These are phyloP conservation scores for Hanseniaspora hatyaiensis DNA, from an alignment of 805 yeast genomes.

Conservation along the genomic window DNA sequence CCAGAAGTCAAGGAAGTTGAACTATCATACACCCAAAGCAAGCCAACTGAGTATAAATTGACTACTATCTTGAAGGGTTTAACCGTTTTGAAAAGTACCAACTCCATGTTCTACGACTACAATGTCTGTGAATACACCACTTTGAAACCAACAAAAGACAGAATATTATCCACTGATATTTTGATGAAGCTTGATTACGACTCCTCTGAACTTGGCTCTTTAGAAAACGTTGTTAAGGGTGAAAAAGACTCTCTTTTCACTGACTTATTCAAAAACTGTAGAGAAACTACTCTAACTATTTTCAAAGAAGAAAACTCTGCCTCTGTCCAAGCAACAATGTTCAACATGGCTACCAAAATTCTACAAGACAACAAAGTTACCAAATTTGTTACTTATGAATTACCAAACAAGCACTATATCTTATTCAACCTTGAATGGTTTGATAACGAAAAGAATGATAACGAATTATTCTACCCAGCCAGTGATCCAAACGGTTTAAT, in stretches of 20 bases:
- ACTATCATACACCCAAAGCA: conserved; percentile 39
- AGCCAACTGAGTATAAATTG: conserved; percentile 39
- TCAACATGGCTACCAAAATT: conserved; percentile 72
- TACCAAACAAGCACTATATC: conserved; percentile 90
- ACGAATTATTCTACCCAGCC: conserved; percentile 77
- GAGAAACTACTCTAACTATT: conserved; percentile 55
- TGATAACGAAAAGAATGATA: conserved; percentile 67
- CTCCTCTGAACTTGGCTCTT: conserved; percentile 37
- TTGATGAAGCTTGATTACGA: conserved; percentile 62
- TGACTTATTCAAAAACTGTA: conserved; percentile 47
- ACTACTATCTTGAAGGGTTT: conserved; percentile 65
- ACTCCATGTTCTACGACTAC: conserved; percentile 84
- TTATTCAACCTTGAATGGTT: conserved; percentile 68
- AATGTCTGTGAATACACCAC: conserved; percentile 82
- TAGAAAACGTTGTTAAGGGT: conserved; percentile 37
- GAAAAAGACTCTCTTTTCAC: conserved; percentile 61
- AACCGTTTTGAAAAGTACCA: conserved; percentile 80
- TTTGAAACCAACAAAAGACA: conserved; percentile 67
- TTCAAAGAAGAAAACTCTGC: conserved; percentile 82
- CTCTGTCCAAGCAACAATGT: conserved; percentile 96
- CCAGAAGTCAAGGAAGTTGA: conserved; percentile 61
- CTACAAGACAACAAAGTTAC: conserved; percentile 47
- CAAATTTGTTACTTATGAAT: conserved; percentile 53
- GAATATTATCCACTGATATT: conserved; percentile 80
- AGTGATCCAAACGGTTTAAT: conserved; percentile 90